Base-by-base conservation (phyloP, 1,139 yeast species). In the Blastobotrys buckinghamii region DNA sequence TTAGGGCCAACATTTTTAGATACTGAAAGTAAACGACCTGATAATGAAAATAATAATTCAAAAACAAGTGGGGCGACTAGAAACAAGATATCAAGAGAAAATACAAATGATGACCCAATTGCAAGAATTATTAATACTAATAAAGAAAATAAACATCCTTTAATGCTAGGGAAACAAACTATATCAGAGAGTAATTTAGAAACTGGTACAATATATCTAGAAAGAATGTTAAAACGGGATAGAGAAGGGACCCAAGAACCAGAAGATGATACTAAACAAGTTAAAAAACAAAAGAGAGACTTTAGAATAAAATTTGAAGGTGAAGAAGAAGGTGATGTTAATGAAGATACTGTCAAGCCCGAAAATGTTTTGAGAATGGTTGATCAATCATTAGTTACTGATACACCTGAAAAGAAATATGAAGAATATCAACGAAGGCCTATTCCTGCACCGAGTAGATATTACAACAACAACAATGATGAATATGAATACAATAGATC, bases 321-420 rank as follows among this genome's bases (percentile, higher is more conserved):
- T 10, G 63, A 59, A 34, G 62, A 56, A 39, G 64, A 58, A 39
- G 56, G 56, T 1, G 65, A 61, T 36, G 54, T 53, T 24, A 57
- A 58, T 40, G 62, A 63, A 16, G 59, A 63, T 34, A 63, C 62
- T 6, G 65, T 65, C 16, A 53, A 54, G 42, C 65, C 72, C 9
- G 70, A 68, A 51, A 63, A 66, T 29, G 67, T 69, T 24, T 54
- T 70, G 49, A 55, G 73, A 45, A 66, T 70, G 69, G 71, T 70
- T 8, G 74, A 70, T 48, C 61, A 63, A 8, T 66, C 72, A 17
- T 55, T 70, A 16, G 67, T 70, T 8, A n/a, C n/a, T 5, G 68
- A 66, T 41, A 70, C 72, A 0, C 67, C 62, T 41, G 53, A 49
- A n/a, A 35, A 42, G 20, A 42, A 35, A 29, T 33, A 37, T 12